Percentiles rank a stretch among this genome's conserved stretches.
Conservation (phyloP, 2,329 filamentous ascomycete genomes). For the Arachnomyces sp. region DNA sequence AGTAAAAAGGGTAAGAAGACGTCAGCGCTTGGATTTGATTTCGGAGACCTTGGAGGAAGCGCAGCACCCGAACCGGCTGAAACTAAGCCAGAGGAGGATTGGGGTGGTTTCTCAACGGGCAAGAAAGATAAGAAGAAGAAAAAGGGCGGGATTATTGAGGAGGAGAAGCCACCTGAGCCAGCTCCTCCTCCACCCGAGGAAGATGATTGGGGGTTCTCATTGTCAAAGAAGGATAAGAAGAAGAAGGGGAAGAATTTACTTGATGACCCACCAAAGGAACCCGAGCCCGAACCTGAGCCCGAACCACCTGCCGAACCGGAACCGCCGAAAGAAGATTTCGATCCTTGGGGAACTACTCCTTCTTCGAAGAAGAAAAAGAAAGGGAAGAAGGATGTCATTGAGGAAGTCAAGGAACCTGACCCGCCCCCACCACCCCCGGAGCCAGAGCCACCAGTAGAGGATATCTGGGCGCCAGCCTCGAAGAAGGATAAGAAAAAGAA, state of each 20-base stretch:
- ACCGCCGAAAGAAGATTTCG: slow-evolving; percentile 10
- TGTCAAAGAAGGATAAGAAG: slow-evolving; percentile 37
- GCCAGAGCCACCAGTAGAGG: slow-evolving; percentile 3
- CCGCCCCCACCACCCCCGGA: slow-evolving; percentile 10
- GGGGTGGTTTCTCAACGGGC: slow-evolving; percentile 4
- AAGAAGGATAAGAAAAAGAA: slow-evolving; percentile 8
- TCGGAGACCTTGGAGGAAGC: slow-evolving; percentile 34
- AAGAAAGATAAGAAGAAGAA: slow-evolving; percentile 42
- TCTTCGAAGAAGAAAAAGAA: slow-evolving; percentile 32
- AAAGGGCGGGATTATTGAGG: slow-evolving; percentile 24
- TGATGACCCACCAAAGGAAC: slow-evolving; percentile 6
- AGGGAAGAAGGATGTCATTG: slow-evolving; percentile 22
- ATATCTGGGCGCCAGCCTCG: slow-evolving; percentile 4
- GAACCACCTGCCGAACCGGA: slow-evolving; percentile 4
- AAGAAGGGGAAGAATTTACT: slow-evolving; percentile 31
- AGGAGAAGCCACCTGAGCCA: slow-evolving; percentile 27
- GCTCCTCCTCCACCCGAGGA: slow-evolving; percentile 15
- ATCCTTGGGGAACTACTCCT: slow-evolving; percentile 2
- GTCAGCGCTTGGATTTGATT: slow-evolving; percentile 32
- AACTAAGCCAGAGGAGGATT: background rate
- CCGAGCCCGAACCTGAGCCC: slow-evolving; percentile 19
- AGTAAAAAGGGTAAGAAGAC: slow-evolving; percentile 31
- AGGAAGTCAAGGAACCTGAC: slow-evolving; percentile 19
- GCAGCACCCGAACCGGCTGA: background rate
- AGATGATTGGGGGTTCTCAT: slow-evolving; percentile 23